Percentiles rank a stretch among this genome's conserved stretches.
phyloP scores from a whole-genome alignment of 2,329 filamentous ascomycete species.

The Pseudocercospora eumusae region DNA sequence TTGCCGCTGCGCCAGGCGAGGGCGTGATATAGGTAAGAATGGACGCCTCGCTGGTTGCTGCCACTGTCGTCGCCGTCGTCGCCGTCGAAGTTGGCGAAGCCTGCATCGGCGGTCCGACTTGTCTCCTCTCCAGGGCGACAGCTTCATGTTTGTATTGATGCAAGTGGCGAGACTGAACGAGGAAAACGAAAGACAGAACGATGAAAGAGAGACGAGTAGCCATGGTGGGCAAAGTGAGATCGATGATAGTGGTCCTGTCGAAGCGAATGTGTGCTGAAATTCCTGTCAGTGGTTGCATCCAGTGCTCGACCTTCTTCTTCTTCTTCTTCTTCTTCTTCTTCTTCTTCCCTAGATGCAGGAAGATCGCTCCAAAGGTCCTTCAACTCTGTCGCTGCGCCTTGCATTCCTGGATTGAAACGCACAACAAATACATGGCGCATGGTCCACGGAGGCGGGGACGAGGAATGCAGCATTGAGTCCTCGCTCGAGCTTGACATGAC shows the following conservation, averaged over 20 bases:
- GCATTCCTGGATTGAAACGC: slow-evolving; percentile 35
- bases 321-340: no score
- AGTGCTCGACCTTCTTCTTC: slow-evolving; percentile 28
- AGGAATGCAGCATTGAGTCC: slow-evolving; percentile 32
- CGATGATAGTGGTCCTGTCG: slow-evolving; percentile 9
- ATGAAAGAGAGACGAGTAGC: slow-evolving; percentile 25
- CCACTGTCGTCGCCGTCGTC: slow-evolving; percentile 3
- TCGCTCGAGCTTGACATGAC: slow-evolving; percentile 19
- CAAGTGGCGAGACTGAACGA: slow-evolving; percentile 28
- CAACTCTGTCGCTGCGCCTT: slow-evolving; percentile 15
- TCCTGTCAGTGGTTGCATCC: slow-evolving; percentile 22
- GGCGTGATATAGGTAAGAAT: slow-evolving; percentile 45
- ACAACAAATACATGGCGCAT: slow-evolving; percentile 38
- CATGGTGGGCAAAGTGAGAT: slow-evolving; percentile 24
- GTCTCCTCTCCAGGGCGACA: slow-evolving; percentile 32
- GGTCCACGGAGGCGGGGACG: slow-evolving; percentile 20
- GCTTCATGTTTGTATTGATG: slow-evolving; percentile 37
- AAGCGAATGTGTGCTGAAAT: slow-evolving; percentile 17
- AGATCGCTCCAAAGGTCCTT: slow-evolving; percentile 1
- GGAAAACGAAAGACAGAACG: slow-evolving; percentile 24
- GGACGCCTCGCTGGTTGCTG: slow-evolving; percentile 25
- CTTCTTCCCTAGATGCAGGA: slow-evolving; percentile 5
- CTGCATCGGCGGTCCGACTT: slow-evolving; percentile 28
- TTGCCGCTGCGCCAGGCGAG: slow-evolving; percentile 45
- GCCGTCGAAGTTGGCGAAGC: slow-evolving; percentile 20